A percentile compares a stretch with the other conserved stretches of the same genome.
Evolutionary conservation across 441 rosid species (phyloP).

Genomic region (Pelargonium fulgidum): DNA sequence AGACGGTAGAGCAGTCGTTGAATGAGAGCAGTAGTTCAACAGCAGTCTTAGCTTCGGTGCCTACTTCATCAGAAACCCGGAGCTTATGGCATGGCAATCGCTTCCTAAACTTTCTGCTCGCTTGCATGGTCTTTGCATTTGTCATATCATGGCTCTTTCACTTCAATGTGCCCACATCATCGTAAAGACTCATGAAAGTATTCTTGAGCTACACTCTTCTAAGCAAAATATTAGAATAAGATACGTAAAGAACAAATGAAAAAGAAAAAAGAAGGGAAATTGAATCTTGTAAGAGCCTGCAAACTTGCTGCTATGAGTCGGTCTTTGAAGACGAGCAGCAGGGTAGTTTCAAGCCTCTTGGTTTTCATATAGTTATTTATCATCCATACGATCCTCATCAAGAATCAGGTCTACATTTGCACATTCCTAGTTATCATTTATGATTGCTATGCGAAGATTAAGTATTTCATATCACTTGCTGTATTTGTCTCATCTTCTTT

Average conservation of each 20-base stretch:
- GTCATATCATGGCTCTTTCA: constrained; percentile 66
- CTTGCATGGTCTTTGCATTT: constrained; percentile 70
- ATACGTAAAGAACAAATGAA: too few relatives aligned
- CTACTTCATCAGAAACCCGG: constrained; percentile 34
- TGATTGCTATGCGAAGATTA: too few relatives aligned
- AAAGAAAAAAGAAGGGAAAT: not conserved
- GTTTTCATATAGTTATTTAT: too few relatives aligned
- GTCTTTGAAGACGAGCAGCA: too few relatives aligned
- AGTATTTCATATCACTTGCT: too few relatives aligned
- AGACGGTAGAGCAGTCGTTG: constrained; percentile 19
- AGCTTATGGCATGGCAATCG: constrained; percentile 60
- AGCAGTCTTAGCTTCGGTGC: constrained; percentile 24
- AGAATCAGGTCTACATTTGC: too few relatives aligned
- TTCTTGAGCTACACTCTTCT: not conserved
- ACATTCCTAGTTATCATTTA: too few relatives aligned
- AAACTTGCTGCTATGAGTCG: too few relatives aligned
- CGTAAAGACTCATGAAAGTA: constrained; percentile 19
- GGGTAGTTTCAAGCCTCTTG: too few relatives aligned
- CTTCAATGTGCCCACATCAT: constrained; percentile 39
- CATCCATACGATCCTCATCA: too few relatives aligned
- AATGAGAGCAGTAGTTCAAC: constrained; percentile 31
- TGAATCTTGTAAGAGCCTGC: too few relatives aligned
- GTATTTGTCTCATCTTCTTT: too few relatives aligned
- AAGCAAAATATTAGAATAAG: not conserved
- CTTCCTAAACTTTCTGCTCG: constrained; percentile 55